Base-by-base conservation (phyloP, 2,329 filamentous ascomycete genomes). In the Ophiosphaerella korrae region DNA sequence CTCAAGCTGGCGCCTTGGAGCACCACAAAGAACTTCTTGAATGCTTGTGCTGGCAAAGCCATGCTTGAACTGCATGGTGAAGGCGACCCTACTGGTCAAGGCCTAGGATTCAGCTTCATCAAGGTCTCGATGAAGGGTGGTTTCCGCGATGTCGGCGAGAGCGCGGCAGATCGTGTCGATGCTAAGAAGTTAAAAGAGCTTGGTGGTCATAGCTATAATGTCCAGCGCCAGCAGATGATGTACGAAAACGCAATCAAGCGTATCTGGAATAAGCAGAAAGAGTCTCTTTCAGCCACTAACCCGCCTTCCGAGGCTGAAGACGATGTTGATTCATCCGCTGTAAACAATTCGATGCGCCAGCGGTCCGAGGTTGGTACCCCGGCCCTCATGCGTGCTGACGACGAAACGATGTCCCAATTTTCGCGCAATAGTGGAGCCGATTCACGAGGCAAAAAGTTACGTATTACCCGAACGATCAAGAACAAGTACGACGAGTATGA, bases 41-140 rank as follows among this genome's bases (percentile, higher is more conserved):
- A 97, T 59, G 94, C 94, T 1, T 93, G 90, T 42, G 88, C 92
- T 53, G 91, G 92, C 52, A 99, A 99, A 72, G 94, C 94, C 3
- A 99, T 99, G 94, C 83, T 99, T 39, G 89, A 92, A 62, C 82
- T 99, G 11, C 92, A 97, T 63, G 94, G 94, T 16, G 90, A 95
- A 59, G 94, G 94, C 48, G 94, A 99, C 69, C 94, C 94, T 3
- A 96, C 93, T 0, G 92, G 92, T 21, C 89, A 92, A 64, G 94
- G 94, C 2, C 86, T 97, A 52, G 94, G 90, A 2, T 96, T 97
- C 78, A 97, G 90, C 71, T 97, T 99, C 73, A 92, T 99, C 73
- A 92, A 94, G 68, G 97, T 92, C 0, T 96, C 91, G 1, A 99
- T 99, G 94, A 99, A 99, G 75, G 94, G 94, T 55, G 94, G 94